These are phyloP conservation scores for Fusarium clavum DNA, from an alignment of 2,329 filamentous ascomycete genomes.

Conservation along the genomic window DNA sequence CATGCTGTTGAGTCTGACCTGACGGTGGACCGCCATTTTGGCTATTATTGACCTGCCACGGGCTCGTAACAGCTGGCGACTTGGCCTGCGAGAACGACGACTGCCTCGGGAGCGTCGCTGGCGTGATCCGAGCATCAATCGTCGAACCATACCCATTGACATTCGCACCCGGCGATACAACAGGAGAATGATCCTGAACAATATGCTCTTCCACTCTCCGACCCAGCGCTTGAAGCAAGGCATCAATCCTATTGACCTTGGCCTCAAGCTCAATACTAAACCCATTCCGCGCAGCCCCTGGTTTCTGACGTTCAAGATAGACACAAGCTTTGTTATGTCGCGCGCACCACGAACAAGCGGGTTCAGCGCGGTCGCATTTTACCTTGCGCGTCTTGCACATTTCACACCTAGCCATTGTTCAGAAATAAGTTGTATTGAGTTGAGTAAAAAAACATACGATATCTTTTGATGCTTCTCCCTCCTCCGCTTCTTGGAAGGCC, in stretches of 20 bases:
- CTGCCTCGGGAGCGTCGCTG: constrained; percentile 32
- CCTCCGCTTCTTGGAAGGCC: constrained; percentile 54
- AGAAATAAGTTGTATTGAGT: not conserved
- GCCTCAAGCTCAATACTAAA: constrained; percentile 71
- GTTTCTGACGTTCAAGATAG: constrained; percentile 78
- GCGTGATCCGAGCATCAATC: constrained; percentile 44
- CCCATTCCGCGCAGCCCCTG: constrained; percentile 70
- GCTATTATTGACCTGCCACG: constrained; percentile 48
- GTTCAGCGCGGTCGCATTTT: constrained; percentile 65
- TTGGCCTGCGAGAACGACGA: constrained; percentile 48
- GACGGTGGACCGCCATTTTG: constrained; percentile 35
- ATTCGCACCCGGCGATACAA: constrained; percentile 43
- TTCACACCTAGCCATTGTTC: constrained; percentile 52
- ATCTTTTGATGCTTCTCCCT: constrained; percentile 57
- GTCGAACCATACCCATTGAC: constrained; percentile 50
- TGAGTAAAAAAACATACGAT: constrained; percentile 50
- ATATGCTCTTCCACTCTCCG: constrained; percentile 58
- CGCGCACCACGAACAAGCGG: constrained; percentile 77
- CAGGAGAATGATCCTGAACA: constrained; percentile 48
- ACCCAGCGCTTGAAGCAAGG: constrained; percentile 56
- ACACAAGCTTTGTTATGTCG: constrained; percentile 75
- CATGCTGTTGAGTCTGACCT: constrained; percentile 14
- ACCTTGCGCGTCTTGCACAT: constrained; percentile 60
- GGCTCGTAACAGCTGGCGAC: constrained; percentile 56
- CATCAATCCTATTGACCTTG: constrained; percentile 66